These are phyloP conservation scores for Coccomyxa sp. DNA, from an alignment of 139 green algal genomes.

Conservation along the genomic window DNA sequence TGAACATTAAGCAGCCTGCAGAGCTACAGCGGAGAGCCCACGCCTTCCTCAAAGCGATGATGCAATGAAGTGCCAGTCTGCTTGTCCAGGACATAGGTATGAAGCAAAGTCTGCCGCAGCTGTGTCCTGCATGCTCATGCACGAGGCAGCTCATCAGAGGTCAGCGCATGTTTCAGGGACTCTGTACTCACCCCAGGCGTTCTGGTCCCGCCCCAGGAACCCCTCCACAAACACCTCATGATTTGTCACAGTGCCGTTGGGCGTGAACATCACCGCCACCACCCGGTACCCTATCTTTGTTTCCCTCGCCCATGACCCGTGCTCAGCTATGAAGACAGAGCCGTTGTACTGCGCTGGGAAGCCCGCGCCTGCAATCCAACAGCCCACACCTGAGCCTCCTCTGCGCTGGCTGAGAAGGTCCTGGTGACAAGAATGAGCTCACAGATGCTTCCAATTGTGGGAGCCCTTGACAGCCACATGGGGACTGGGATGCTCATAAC, in stretches of 20 bases:
- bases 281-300: slow-evolving; percentile 17
- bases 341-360: slow-evolving; percentile 29
- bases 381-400: no score
- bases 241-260: not conserved
- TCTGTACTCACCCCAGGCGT: slow-evolving; percentile 7
- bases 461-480: no score
- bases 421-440: no score
- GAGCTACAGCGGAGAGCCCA: not conserved
- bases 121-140: not conserved
- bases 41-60: not conserved
- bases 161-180: not conserved
- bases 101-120: not conserved
- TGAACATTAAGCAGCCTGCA: not conserved
- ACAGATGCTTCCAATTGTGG: no score
- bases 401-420: no score
- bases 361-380: slow-evolving; percentile 7
- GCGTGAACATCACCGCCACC: not conserved
- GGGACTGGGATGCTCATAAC: no score
- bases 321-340: slow-evolving; percentile 35
- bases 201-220: slow-evolving; percentile 5
- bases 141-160: not conserved
- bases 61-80: not conserved
- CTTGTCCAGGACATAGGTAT: not conserved
- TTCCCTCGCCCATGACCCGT: slow-evolving; percentile 28
- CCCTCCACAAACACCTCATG: slow-evolving; percentile 16